Conservation (phyloP, 202 grass and related monocot species). For the Cymbopogon flexuosus region DNA sequence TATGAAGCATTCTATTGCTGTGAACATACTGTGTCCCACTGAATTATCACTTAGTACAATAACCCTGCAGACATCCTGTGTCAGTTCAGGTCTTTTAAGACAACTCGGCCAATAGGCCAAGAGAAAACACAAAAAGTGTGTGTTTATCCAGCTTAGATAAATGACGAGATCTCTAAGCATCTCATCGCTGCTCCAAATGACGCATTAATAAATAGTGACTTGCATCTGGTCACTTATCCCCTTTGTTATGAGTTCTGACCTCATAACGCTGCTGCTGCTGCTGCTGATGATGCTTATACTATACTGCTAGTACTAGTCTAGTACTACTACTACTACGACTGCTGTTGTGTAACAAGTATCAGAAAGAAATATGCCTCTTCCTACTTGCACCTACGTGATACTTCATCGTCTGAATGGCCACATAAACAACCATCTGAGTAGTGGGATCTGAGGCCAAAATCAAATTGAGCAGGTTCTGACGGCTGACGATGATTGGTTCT, state of each 20-base stretch:
- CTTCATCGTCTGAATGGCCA: conserved; percentile 24
- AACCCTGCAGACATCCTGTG: neutral
- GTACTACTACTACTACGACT: neutral
- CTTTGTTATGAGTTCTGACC: conserved; percentile 28
- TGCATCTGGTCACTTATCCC: neutral
- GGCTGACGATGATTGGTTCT: conserved; percentile 19
- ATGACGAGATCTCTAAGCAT: conserved; percentile 11
- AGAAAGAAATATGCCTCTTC: conserved; percentile 41
- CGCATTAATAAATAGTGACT: conserved; percentile 18
- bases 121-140: neutral
- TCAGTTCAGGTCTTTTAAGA: conserved; percentile 14
- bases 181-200: conserved; percentile 31
- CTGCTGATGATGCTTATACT: neutral
- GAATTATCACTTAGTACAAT: conserved; percentile 17
- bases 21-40: conserved; percentile 6
- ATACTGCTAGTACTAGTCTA: neutral
- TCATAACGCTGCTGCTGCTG: neutral
- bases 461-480: neutral
- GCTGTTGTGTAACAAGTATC: neutral
- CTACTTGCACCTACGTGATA: conserved; percentile 5
- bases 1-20: neutral
- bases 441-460: conserved; percentile 1
- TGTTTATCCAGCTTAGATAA: neutral
- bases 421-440: conserved; percentile 9
- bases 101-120: neutral